Evolutionary conservation across 768 basidiomycete genomes (phyloP), one percentile per base, ranked within the genome.

Genomic region (Lanmaoa pseudosensibilis): DNA sequence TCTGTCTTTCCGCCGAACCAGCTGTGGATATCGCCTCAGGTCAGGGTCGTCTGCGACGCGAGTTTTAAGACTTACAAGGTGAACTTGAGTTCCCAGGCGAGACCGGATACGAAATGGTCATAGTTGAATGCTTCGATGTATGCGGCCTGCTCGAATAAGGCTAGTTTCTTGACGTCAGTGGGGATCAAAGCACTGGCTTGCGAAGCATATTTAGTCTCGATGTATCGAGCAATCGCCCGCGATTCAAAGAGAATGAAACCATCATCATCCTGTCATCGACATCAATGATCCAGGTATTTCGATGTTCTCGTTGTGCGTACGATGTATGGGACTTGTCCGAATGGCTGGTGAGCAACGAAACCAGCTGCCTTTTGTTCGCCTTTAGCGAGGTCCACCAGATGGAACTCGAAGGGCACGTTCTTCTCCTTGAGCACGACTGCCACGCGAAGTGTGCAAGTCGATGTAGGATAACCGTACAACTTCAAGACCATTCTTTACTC

Each of bases 111-210:
- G 45, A 62, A 73, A 0, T 75, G 62, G 49, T 85, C 77, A 56
- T 85, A 88, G 66, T 84, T 77, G 59, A 68, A 69, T 7, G 63
- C 46, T 69, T 89, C 87, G 57, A 80, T 71, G 10, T 79, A 80
- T 0, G 60, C 74, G 0, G 79, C 80, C 63, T 82, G 80, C 61
- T 84, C 82, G 57, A 83, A 80, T 12, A 79, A 66, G 2, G 79
- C 83, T 9, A 65, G 47, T 11, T 69, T 69, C 58, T 65, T 62
- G 19, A 70, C 46, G 53, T 77, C 74, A 7, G 61, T 54, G 3
- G 79, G 80, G 44, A 77, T 58, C 39, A 80, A 66, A 2, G 60
- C 61, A 8, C 65, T 63, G 54, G 75, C 75, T 53, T 75, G 71
- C 12, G 56, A 55, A 2, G 69, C 65, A 52, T 78, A 75, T 68